Conservation (phyloP, 1,284 basidiomycete genomes). For the Fomitopsis palustris region DNA sequence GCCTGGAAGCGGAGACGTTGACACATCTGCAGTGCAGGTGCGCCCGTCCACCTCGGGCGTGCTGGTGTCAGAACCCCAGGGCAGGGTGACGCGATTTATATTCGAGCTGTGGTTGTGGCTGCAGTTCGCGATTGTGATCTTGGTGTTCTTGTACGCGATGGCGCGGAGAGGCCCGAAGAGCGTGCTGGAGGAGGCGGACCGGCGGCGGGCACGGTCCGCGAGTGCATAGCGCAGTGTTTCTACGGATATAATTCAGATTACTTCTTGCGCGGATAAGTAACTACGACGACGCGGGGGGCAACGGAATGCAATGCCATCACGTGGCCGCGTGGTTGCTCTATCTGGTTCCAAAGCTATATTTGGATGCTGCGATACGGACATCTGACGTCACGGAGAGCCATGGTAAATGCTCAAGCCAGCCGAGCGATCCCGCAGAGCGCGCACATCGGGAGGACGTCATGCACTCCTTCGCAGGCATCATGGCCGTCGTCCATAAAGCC, state of each 20-base stretch:
- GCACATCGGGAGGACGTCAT: neutral
- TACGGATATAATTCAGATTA: neutral
- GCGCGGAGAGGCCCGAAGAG: conserved; percentile 69
- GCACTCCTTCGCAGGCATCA: neutral
- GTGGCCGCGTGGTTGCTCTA: no score
- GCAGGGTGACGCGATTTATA: conserved; percentile 46
- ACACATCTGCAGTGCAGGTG: conserved; percentile 8
- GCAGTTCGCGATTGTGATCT: conserved; percentile 67
- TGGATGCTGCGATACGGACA: neutral
- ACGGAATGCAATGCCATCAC: no score
- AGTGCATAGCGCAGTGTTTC: neutral
- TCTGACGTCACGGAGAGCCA: neutral
- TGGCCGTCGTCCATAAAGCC: neutral
- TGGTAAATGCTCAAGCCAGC: neutral
- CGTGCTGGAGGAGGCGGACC: conserved; percentile 53
- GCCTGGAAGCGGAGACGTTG: conserved; percentile 1
- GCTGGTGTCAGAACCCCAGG: conserved; percentile 18
- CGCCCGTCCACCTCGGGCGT: conserved; percentile 14
- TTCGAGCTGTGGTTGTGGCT: conserved; percentile 78
- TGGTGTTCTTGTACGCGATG: conserved; percentile 77
- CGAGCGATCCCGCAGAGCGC: neutral
- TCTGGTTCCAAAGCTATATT: no score
- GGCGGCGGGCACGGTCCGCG: conserved; percentile 9
- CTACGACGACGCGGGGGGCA: no score
- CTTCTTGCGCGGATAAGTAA: no score